Evolutionary conservation across 2,329 filamentous ascomycete species (phyloP).

Genomic region (Trichoderma citrinoviride): DNA sequence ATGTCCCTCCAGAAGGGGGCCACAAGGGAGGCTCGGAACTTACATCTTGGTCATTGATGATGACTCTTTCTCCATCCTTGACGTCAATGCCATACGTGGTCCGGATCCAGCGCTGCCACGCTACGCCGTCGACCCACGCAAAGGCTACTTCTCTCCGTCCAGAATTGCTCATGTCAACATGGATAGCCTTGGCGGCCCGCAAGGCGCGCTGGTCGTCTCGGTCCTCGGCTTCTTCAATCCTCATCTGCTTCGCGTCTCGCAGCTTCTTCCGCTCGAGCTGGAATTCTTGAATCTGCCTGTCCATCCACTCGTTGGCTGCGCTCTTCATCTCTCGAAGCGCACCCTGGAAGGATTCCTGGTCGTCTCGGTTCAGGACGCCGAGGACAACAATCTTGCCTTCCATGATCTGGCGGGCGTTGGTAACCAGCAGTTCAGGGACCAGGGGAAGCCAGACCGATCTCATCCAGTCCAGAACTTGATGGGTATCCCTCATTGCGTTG

Average conservation of each 20-base stretch:
- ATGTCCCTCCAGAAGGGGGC: neutral
- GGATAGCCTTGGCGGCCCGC: constrained; percentile 82
- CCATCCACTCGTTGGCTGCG: constrained; percentile 96
- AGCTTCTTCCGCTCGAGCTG: constrained; percentile 91
- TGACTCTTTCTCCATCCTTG: constrained; percentile 81
- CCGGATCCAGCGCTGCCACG: constrained; percentile 96
- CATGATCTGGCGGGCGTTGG: constrained; percentile 94
- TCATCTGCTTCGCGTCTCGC: constrained; percentile 88
- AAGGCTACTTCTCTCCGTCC: constrained; percentile 88
- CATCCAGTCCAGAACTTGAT: constrained; percentile 84
- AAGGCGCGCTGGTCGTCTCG: constrained; percentile 85
- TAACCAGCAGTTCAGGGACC: constrained; percentile 86
- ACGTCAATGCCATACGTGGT: constrained; percentile 94
- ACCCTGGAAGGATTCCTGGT: constrained; percentile 72
- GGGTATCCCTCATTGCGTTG: constrained; percentile 85
- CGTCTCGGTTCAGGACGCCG: constrained; percentile 77
- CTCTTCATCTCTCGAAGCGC: constrained; percentile 91
- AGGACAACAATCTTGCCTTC: constrained; percentile 91
- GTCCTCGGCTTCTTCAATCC: constrained; percentile 95
- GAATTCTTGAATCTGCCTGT: constrained; percentile 88
- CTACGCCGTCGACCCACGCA: constrained; percentile 94
- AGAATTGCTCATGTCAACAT: constrained; percentile 84
- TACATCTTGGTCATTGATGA: constrained; percentile 97
- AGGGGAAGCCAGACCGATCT: constrained; percentile 93
- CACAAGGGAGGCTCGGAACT: constrained; percentile 40